Evolutionary conservation across 108 stramenopile genomes (phyloP).

Genomic region (Cyclostephanos tholiformis): DNA sequence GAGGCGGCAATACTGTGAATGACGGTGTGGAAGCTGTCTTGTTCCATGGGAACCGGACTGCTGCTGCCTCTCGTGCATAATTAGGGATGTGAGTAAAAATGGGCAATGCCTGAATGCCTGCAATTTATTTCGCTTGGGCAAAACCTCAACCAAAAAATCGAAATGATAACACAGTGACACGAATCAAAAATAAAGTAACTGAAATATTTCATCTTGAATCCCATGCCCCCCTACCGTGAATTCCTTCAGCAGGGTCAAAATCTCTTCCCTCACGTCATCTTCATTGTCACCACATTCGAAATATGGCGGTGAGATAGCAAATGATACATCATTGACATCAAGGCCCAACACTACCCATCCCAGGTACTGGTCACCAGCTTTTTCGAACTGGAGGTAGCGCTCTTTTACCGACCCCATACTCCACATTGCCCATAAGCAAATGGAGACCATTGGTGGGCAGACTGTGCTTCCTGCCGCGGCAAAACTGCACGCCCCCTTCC

Average conservation of each 20-base stretch:
- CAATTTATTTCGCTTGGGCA: neutral
- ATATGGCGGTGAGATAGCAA: conserved; percentile 10
- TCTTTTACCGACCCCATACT: no score
- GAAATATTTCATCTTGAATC: neutral
- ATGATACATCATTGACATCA: no score
- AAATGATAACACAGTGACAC: conserved; percentile 15
- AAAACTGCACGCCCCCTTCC: conserved; percentile 24
- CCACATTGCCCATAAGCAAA: no score
- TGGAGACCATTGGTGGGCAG: no score
- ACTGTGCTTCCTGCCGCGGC: neutral
- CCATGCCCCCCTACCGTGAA: neutral
- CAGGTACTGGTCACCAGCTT: no score
- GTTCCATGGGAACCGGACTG: conserved; percentile 20
- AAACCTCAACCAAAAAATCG: neutral
- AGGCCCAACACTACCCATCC: no score
- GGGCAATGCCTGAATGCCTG: conserved; percentile 1
- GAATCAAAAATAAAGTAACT: conserved; percentile 7
- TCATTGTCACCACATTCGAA: neutral
- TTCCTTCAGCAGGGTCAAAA: neutral
- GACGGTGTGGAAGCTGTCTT: conserved; percentile 6
- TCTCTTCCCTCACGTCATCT: neutral
- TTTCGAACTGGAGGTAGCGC: no score
- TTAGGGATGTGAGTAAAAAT: conserved; percentile 17
- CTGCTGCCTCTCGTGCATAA: neutral
- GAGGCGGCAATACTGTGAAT: no score